Conservation (phyloP, 768 basidiomycete species). For the Suillus decipiens region DNA sequence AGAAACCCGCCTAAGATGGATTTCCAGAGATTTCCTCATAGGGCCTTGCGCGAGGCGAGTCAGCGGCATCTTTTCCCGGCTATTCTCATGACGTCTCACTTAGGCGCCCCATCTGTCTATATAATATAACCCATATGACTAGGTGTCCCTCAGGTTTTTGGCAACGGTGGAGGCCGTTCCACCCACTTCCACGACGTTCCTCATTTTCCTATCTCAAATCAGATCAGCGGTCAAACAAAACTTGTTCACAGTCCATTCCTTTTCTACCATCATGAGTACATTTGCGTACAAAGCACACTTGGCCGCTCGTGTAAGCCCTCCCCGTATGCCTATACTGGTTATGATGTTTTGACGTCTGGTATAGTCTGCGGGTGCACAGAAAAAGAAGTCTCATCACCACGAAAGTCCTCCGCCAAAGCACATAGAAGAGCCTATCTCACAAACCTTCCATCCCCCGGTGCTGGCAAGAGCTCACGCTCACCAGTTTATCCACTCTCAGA, state of each 20-base stretch:
- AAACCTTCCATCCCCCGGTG: not conserved
- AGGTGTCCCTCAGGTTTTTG: not conserved
- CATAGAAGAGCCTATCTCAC: not conserved
- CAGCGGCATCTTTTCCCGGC: not conserved
- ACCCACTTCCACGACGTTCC: not conserved
- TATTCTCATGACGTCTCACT: not conserved
- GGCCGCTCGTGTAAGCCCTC: not conserved
- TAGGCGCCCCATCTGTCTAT: not conserved
- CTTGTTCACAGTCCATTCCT: not conserved
- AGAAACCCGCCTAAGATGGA: not conserved
- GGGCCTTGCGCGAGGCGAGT: not conserved
- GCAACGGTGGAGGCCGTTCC: not conserved
- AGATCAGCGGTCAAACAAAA: not conserved
- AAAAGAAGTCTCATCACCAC: not conserved
- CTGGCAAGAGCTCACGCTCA: conserved; percentile 1
- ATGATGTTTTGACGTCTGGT: not conserved
- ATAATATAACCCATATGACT: not conserved
- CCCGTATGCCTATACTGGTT: no score
- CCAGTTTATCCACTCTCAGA: not conserved
- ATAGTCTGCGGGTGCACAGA: not conserved
- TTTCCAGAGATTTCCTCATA: not conserved
- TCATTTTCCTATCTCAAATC: not conserved
- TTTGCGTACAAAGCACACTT: not conserved
- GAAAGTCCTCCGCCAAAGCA: not conserved
- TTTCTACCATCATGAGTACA: not conserved